phyloP scores from a whole-genome alignment of 768 basidiomycete species.

The Tephrocybe sp. region DNA sequence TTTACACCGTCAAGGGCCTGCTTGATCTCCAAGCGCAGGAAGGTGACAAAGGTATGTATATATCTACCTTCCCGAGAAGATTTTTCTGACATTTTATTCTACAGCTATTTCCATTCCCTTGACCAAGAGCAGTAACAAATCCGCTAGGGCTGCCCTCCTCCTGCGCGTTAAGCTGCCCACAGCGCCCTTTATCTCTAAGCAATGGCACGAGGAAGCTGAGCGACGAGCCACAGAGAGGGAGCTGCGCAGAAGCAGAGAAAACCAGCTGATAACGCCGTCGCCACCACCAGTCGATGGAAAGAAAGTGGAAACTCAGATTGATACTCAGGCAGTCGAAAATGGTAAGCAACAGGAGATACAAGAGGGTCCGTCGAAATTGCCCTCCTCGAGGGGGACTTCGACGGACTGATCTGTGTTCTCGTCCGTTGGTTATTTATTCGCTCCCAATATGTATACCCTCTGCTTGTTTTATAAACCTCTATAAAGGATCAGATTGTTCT shows the following conservation, averaged over 20 bases:
- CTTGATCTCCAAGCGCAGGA: conserved; percentile 14
- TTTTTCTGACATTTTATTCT: too few species aligned
- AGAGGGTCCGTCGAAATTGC: background rate
- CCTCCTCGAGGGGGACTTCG: background rate
- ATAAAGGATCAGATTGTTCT: too few species aligned
- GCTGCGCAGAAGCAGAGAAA: background rate
- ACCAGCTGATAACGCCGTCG: background rate
- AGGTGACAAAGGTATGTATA: conserved; percentile 3
- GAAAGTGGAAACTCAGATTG: background rate
- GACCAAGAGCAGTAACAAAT: background rate
- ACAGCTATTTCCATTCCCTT: conserved; percentile 8
- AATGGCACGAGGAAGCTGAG: background rate
- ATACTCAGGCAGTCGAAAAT: background rate
- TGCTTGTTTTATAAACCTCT: too few species aligned
- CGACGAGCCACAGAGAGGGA: background rate
- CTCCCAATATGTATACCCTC: too few species aligned
- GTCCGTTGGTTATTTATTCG: background rate
- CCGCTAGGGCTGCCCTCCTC: background rate
- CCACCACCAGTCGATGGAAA: background rate
- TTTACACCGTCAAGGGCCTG: conserved; percentile 12
- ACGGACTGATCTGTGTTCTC: background rate
- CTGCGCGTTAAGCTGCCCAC: conserved; percentile 9
- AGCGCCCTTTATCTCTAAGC: conserved; percentile 5
- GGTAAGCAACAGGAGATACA: background rate
- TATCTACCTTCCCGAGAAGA: background rate